Evolutionary conservation across 192 early-diverging fungal species (phyloP).

Genomic region (Podila clonocystis): DNA sequence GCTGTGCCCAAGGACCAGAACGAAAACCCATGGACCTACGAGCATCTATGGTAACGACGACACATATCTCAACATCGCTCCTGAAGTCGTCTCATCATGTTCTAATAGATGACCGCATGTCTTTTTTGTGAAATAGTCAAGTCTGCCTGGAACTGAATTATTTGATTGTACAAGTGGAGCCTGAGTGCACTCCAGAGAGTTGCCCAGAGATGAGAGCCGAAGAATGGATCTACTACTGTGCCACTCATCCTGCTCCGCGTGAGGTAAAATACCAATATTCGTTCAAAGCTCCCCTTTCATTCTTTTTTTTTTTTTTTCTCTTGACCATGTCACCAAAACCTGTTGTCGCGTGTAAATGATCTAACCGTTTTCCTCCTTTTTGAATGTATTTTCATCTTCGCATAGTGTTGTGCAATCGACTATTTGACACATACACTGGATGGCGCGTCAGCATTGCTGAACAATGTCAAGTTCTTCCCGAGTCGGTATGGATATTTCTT

Average conservation of each 20-base stretch:
- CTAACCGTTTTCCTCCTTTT: neutral
- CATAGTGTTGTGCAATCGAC: slow-evolving; percentile 87
- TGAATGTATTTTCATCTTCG: neutral
- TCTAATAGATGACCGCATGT: neutral
- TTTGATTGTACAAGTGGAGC: slow-evolving; percentile 74
- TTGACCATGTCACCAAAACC: no score
- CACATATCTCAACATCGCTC: neutral
- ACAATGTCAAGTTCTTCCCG: slow-evolving; percentile 80
- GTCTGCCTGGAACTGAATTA: slow-evolving; percentile 86
- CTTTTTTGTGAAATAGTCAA: slow-evolving; percentile 5
- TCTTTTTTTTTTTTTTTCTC: no score
- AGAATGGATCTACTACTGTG: slow-evolving; percentile 93
- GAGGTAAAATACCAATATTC: slow-evolving; percentile 57
- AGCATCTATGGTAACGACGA: slow-evolving; percentile 82
- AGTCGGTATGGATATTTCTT: slow-evolving; percentile 62
- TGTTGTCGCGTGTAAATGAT: no score
- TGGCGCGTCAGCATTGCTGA: slow-evolving; percentile 83
- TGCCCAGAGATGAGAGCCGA: slow-evolving; percentile 96
- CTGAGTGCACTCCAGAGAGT: slow-evolving; percentile 77
- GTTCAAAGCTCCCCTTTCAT: no score
- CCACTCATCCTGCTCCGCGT: slow-evolving; percentile 82
- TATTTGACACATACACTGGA: slow-evolving; percentile 96
- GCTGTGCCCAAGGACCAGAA: slow-evolving; percentile 71
- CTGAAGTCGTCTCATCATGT: neutral
- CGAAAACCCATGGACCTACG: slow-evolving; percentile 83